Conservation (phyloP, 108 stramenopile genomes). For the Nitzschia inconspicua region DNA sequence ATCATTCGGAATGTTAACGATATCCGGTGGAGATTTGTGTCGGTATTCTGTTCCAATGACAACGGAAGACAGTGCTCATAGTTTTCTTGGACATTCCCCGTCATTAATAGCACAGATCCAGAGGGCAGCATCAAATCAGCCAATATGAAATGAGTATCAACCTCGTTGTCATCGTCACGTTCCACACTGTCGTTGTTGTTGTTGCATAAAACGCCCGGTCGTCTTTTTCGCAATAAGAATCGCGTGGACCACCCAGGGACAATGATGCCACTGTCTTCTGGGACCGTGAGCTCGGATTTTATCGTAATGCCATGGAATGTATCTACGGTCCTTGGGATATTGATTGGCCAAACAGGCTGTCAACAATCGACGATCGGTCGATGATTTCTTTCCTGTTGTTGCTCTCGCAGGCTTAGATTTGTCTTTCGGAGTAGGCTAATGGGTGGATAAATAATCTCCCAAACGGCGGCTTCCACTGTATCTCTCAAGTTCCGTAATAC, state of each 20-base stretch:
- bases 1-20: slow-evolving; percentile 11
- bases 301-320: slow-evolving; percentile 14
- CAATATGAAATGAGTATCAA: background rate
- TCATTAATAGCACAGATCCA: slow-evolving; percentile 8
- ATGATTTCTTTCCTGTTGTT: no score
- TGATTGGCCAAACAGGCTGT: slow-evolving; percentile 9
- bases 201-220: no score
- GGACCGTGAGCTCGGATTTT: slow-evolving; percentile 6
- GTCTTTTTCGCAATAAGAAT: background rate
- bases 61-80: slow-evolving; percentile 12
- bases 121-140: slow-evolving; percentile 1
- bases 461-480: background rate
- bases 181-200: no score
- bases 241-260: slow-evolving; percentile 10
- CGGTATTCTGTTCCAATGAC: background rate
- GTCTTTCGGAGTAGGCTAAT: no score
- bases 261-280: slow-evolving; percentile 6
- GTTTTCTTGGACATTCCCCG: slow-evolving; percentile 2
- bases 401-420: no score
- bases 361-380: background rate
- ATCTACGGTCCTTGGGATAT: background rate
- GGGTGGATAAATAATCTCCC: background rate
- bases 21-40: background rate
- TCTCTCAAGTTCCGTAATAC: no score
- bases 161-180: background rate